Percentiles rank a stretch among this genome's conserved stretches.
phyloP scores from a whole-genome alignment of 257 asterid species.

The Nicotiana obtusifolia region DNA sequence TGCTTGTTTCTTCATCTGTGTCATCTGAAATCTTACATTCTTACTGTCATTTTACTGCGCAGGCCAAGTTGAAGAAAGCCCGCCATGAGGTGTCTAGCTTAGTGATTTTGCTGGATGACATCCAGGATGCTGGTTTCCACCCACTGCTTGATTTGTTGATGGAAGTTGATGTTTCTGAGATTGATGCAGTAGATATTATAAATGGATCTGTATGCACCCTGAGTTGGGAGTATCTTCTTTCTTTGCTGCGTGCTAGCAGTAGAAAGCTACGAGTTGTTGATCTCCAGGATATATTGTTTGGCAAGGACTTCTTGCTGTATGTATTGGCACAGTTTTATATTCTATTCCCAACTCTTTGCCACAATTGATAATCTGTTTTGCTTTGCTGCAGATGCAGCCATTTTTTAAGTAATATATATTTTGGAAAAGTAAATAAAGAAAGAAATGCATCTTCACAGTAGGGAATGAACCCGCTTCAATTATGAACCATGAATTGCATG shows the following conservation, averaged over 20 bases:
- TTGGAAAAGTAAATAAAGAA: not conserved
- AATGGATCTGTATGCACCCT: slow-evolving; percentile 60
- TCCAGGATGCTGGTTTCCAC: slow-evolving; percentile 60
- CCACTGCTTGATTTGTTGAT: slow-evolving; percentile 60
- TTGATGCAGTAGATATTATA: slow-evolving; percentile 79
- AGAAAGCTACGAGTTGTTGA: slow-evolving; percentile 79
- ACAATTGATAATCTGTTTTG: not conserved
- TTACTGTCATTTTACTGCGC: slow-evolving; percentile 20
- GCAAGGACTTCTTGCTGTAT: slow-evolving; percentile 77
- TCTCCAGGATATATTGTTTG: slow-evolving; percentile 68
- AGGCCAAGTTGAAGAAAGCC: slow-evolving; percentile 74
- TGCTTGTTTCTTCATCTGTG: not conserved
- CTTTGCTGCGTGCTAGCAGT: slow-evolving; percentile 57
- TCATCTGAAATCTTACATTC: not conserved
- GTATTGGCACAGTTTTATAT: slow-evolving; percentile 23
- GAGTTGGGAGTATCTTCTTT: slow-evolving; percentile 50
- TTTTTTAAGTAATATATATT: not conserved
- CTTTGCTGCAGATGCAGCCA: not conserved
- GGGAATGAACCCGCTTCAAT: not conserved
- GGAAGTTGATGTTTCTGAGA: slow-evolving; percentile 65
- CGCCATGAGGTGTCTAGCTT: slow-evolving; percentile 45
- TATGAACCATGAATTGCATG: not conserved
- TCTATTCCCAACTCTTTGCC: not conserved
- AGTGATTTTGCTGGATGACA: slow-evolving; percentile 52
- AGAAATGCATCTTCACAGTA: not conserved